phyloP scores from a whole-genome alignment of 768 basidiomycete species.

The Mycena pura region DNA sequence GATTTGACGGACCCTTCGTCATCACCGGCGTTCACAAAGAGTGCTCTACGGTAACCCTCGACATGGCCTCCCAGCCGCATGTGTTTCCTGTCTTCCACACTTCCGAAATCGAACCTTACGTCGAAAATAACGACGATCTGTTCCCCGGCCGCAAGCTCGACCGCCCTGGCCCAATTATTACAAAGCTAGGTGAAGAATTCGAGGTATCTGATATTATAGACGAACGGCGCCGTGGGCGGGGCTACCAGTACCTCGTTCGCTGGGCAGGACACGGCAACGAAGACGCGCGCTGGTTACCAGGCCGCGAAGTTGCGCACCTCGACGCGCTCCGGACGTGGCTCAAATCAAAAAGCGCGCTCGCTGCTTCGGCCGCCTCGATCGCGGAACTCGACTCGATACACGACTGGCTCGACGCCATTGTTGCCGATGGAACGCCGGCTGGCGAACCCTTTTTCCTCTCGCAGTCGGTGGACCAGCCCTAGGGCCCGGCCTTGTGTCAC shows the following conservation, averaged over 20 bases:
- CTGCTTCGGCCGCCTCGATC: no score
- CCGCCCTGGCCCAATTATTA: conserved; percentile 30
- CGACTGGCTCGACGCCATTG: no score
- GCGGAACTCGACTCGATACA: no score
- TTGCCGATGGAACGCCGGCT: no score
- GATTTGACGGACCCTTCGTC: no score
- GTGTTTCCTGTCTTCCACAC: conserved; percentile 44
- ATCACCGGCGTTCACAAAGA: no score
- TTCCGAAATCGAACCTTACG: conserved; percentile 32
- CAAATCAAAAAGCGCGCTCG: no score
- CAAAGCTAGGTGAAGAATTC: conserved; percentile 30
- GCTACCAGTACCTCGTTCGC: conserved; percentile 35
- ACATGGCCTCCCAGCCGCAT: conserved; percentile 10
- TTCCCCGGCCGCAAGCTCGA: conserved; percentile 37
- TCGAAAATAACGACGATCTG: conserved; percentile 32
- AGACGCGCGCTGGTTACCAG: conserved; percentile 36
- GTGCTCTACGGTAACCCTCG: no score
- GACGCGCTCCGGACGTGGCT: background rate
- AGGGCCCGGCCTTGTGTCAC: no score
- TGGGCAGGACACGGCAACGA: conserved; percentile 37
- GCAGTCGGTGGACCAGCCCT: no score
- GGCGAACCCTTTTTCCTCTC: no score
- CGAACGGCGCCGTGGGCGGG: conserved; percentile 24
- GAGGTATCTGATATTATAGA: conserved; percentile 43
- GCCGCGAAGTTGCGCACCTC: conserved; percentile 29